A percentile compares a stretch with the other conserved stretches of the same genome.
Evolutionary conservation across 345 rosid species (phyloP).

Genomic region (Camelina laxa): DNA sequence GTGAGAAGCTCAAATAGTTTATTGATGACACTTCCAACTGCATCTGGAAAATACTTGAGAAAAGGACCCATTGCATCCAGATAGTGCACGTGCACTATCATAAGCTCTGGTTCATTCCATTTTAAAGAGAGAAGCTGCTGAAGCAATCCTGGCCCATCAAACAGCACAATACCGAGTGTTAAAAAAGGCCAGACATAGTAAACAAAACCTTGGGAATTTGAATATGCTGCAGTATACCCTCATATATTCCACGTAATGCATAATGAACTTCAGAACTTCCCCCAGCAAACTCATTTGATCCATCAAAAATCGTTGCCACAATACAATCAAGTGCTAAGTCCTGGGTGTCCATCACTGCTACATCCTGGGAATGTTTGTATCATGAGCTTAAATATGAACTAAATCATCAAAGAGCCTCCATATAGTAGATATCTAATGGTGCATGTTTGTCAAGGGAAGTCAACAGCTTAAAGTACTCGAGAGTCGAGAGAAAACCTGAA

Average conservation of each 20-base stretch:
- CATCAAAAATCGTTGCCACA: constrained; percentile 66
- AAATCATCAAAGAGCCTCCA: constrained; percentile 64
- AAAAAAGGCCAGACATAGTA: constrained; percentile 12
- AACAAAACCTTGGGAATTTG: constrained; percentile 11
- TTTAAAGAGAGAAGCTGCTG: constrained; percentile 77
- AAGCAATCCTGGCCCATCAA: constrained; percentile 58
- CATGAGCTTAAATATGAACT: neutral
- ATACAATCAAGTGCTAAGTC: constrained; percentile 71
- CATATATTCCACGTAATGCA: constrained; percentile 60
- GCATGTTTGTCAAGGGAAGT: constrained; percentile 32
- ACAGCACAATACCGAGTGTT: constrained; percentile 53
- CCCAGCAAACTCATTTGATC: constrained; percentile 60
- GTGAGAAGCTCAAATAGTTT: constrained; percentile 83
- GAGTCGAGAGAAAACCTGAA: constrained; percentile 56
- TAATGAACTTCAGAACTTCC: constrained; percentile 63
- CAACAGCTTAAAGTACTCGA: constrained; percentile 19
- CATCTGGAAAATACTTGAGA: constrained; percentile 73
- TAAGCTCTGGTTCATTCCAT: constrained; percentile 79
- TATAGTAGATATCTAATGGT: constrained; percentile 36
- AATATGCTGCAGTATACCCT: constrained; percentile 59
- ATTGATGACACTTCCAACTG: constrained; percentile 73
- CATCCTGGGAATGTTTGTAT: constrained; percentile 53
- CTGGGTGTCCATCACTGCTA: constrained; percentile 75
- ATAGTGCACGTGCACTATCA: constrained; percentile 70
- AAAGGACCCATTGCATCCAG: constrained; percentile 78